These are phyloP conservation scores for Anisogramma anomala DNA, from an alignment of 2,329 filamentous ascomycete genomes.

Conservation along the genomic window DNA sequence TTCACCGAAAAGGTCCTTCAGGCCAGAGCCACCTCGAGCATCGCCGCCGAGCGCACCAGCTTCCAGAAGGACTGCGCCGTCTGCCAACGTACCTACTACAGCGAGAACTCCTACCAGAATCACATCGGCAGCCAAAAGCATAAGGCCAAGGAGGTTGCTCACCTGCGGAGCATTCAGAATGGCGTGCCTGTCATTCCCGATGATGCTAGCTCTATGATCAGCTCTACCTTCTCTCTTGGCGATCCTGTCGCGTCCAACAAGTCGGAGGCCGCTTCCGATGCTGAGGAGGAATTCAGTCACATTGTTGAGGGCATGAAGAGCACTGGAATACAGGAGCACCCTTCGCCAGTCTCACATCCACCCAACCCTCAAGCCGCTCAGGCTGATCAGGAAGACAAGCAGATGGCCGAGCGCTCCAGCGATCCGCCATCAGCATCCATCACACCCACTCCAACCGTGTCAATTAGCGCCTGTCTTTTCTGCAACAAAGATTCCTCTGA, in stretches of 20 bases:
- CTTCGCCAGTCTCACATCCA: slow-evolving; percentile 43
- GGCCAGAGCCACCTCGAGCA: slow-evolving; percentile 72
- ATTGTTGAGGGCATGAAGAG: slow-evolving; percentile 70
- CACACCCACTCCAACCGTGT: slow-evolving; percentile 21
- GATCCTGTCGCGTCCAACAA: slow-evolving; percentile 51
- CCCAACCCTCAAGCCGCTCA: slow-evolving; percentile 36
- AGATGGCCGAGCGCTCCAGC: slow-evolving; percentile 27
- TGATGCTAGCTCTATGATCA: slow-evolving; percentile 71
- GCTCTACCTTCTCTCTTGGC: slow-evolving; percentile 82
- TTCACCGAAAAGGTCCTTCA: slow-evolving; percentile 94
- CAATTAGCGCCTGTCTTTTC: slow-evolving; percentile 63
- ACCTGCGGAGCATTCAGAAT: slow-evolving; percentile 24
- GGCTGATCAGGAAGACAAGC: slow-evolving; percentile 34
- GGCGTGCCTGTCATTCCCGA: slow-evolving; percentile 39
- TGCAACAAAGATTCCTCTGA: slow-evolving; percentile 78
- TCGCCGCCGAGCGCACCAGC: slow-evolving; percentile 75
- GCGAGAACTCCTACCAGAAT: slow-evolving; percentile 90
- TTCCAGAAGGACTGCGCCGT: slow-evolving; percentile 74
- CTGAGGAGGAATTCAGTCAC: slow-evolving; percentile 63
- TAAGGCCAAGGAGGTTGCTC: slow-evolving; percentile 51
- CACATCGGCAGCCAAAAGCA: slow-evolving; percentile 88
- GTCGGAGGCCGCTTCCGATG: slow-evolving; percentile 49
- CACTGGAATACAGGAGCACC: slow-evolving; percentile 33
- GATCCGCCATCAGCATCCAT: slow-evolving; percentile 25
- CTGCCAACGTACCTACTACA: slow-evolving; percentile 90